phyloP scores from a whole-genome alignment of 1,284 basidiomycete species.

The Lentinula novae-zelandiae region DNA sequence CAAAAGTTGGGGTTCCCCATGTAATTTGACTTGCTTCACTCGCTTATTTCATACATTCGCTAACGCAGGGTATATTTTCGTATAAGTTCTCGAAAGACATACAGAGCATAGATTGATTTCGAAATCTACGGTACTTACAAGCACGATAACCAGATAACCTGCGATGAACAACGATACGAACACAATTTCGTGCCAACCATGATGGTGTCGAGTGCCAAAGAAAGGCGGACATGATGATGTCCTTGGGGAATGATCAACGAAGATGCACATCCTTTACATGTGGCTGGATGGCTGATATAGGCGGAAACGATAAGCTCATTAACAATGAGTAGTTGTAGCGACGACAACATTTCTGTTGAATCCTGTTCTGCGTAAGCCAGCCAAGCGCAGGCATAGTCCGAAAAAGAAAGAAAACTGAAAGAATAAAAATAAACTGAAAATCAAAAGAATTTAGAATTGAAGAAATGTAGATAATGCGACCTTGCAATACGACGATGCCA shows the following conservation, averaged over 20 bases:
- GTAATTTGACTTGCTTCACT: too few species aligned
- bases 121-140: neutral
- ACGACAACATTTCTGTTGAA: neutral
- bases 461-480: neutral
- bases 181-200: neutral
- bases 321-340: neutral
- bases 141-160: neutral
- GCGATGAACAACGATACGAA: neutral
- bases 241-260: neutral
- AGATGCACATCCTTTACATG: neutral
- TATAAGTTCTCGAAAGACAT: neutral
- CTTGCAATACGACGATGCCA: neutral
- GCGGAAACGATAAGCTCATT: neutral
- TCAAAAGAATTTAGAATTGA: neutral
- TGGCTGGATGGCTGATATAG: neutral
- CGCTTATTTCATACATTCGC: too few species aligned
- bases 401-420: neutral
- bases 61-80: neutral
- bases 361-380: neutral
- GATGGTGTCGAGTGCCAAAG: neutral
- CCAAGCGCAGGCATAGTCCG: neutral
- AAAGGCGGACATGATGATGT: neutral
- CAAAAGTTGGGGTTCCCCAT: too few species aligned
- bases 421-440: constrained; percentile 3
- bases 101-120: neutral